These are phyloP conservation scores for Solanum tarijense DNA, from an alignment of 257 asterid genomes.

Conservation along the genomic window DNA sequence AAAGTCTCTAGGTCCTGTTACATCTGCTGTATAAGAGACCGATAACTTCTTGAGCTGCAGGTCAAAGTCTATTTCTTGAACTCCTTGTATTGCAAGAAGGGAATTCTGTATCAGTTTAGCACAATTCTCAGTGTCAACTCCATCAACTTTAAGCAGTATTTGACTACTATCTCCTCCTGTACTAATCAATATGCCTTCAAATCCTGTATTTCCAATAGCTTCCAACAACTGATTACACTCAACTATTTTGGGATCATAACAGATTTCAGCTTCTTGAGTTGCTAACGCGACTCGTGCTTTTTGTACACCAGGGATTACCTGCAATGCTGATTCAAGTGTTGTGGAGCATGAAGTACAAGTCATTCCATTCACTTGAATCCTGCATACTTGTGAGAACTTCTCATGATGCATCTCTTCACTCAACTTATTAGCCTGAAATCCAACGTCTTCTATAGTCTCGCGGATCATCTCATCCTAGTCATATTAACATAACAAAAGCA, in stretches of 20 bases:
- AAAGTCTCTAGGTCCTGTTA: constrained; percentile 49
- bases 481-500: background rate
- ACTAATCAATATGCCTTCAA: constrained; percentile 33
- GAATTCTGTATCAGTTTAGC: constrained; percentile 16
- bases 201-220: constrained; percentile 35
- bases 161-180: constrained; percentile 20
- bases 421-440: constrained; percentile 31
- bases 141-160: constrained; percentile 35
- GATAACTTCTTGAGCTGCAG: constrained; percentile 18
- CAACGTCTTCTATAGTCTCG: constrained; percentile 49
- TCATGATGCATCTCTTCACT: constrained; percentile 11
- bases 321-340: constrained; percentile 41
- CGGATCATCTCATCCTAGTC: constrained; percentile 41
- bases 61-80: constrained; percentile 21
- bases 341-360: constrained; percentile 48
- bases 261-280: constrained; percentile 28
- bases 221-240: constrained; percentile 19
- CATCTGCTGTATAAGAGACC: constrained; percentile 35
- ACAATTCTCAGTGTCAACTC: constrained; percentile 18
- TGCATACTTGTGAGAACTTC: constrained; percentile 25
- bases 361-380: constrained; percentile 33
- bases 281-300: constrained; percentile 42
- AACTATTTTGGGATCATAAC: constrained; percentile 31
- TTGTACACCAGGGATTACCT: constrained; percentile 30
- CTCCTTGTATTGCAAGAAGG: constrained; percentile 36